Conservation (phyloP, 306 rosid genomes). For the Potentilla sterilis region DNA sequence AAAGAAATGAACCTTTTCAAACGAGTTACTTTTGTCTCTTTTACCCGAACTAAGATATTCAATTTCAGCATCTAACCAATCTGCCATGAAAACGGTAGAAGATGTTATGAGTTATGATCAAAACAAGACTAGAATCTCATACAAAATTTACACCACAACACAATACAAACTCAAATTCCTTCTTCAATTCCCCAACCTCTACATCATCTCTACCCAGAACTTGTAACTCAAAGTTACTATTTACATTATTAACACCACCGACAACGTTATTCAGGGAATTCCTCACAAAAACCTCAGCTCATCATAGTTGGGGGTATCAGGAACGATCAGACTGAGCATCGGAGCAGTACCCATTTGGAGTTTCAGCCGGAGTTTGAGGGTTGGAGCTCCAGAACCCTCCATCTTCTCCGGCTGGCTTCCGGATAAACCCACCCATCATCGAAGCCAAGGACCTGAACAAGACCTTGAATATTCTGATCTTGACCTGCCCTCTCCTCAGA, state of each 20-base stretch:
- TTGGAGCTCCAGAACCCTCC: slow-evolving; percentile 20
- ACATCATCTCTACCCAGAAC: neutral
- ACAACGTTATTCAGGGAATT: neutral
- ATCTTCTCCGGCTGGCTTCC: slow-evolving; percentile 1
- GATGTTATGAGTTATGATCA: neutral
- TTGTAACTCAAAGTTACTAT: neutral
- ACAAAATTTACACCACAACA: neutral
- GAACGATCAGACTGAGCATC: slow-evolving; percentile 10
- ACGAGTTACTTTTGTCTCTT: neutral
- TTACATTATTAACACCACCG: neutral
- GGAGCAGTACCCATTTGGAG: slow-evolving; percentile 7
- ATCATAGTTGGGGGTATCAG: neutral
- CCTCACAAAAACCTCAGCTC: neutral
- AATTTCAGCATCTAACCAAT: neutral
- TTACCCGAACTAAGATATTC: neutral
- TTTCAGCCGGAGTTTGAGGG: slow-evolving; percentile 18
- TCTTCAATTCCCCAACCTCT: neutral
- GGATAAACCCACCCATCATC: slow-evolving; percentile 5
- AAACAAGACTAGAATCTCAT: neutral
- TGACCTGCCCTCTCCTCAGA: slow-evolving; percentile 36
- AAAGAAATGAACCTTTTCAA: neutral
- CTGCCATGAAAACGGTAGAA: neutral
- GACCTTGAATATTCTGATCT: slow-evolving; percentile 23
- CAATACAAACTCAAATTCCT: neutral
- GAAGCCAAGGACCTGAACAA: slow-evolving; percentile 14